Base-by-base conservation (phyloP, 345 rosid genomes). In the Pistacia integerrima region DNA sequence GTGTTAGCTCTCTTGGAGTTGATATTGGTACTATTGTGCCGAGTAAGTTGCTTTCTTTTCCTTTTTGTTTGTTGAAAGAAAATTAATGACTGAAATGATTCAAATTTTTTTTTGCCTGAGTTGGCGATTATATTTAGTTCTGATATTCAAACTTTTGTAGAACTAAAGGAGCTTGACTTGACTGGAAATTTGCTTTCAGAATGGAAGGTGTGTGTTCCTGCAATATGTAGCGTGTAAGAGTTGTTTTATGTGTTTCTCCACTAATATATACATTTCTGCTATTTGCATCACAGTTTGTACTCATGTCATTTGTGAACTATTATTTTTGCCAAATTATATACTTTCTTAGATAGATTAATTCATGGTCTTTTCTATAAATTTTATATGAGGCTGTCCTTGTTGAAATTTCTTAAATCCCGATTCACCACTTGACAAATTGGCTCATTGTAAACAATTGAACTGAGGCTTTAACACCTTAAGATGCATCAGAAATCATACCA, bases 111-210 rank as follows among this genome's bases (percentile, higher is more conserved):
- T 33, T 30, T 18, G 30, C 20, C 44, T 0, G 44, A 62, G 59
- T 73, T 62, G 60, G 33, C 3, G 16, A 33, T 54, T 63, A 51
- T 65, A 36, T 30, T n/a, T 12, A 18, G 64, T 59, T 58, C 25
- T 56, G 30, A 57, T 63, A 44, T n/a, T 63, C 35, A 18, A 35
- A 73, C 63, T 73, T 79, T 83, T 77, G 30, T 82, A 95, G 99
- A 84, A 84, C 76, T 93, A 63, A 87, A 90, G 87, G 89, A 88
- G 84, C 88, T 96, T 67, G 99, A 96, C 84, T 85, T 93, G 82
- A 90, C 92, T 17, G 99, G 98, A 82, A 96, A 96, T 86, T 89
- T 96, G 83, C 88, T 96, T 75, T 87, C 87, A 30, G 88, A 92
- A 69, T 96, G 98, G 98, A 87, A 91, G 98, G 99, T 93, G 68